A percentile compares a stretch with the other conserved stretches of the same genome.
phyloP scores from a whole-genome alignment of 371 early-diverging fungal genomes.

The Choanephora cucurbitarum region DNA sequence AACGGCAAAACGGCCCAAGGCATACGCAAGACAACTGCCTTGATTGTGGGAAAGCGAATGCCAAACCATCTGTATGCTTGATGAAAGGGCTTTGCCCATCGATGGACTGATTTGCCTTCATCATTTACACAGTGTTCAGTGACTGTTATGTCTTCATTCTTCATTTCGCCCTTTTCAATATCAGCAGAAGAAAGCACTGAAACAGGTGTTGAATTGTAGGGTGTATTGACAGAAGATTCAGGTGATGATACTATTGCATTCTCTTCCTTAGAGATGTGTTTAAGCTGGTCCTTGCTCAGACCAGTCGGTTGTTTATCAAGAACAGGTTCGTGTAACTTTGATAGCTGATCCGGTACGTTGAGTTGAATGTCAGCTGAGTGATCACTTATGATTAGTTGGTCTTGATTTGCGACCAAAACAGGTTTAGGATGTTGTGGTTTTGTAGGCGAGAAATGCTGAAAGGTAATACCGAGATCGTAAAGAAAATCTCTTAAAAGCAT shows the following conservation, averaged over 20 bases:
- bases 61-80: slow-evolving; percentile 11
- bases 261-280: not conserved
- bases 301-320: not conserved
- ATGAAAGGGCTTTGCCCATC: not conserved
- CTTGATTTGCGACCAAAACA: not conserved
- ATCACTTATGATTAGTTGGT: not conserved
- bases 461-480: slow-evolving; percentile 39
- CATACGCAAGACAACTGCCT: slow-evolving; percentile 59
- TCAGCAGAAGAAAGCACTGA: not conserved
- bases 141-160: no score
- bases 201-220: not conserved
- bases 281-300: not conserved
- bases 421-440: slow-evolving; percentile 5
- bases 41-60: slow-evolving; percentile 44
- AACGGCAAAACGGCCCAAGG: slow-evolving; percentile 82
- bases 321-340: not conserved
- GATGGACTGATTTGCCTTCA: no score
- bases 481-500: slow-evolving; percentile 52
- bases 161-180: no score
- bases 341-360: not conserved
- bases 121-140: no score
- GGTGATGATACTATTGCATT: no score
- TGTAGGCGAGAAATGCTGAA: slow-evolving; percentile 4
- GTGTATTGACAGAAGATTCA: not conserved
- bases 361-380: slow-evolving; percentile 2